A percentile compares a stretch with the other conserved stretches of the same genome.
Conservation (phyloP, 2,329 filamentous ascomycete genomes). For the Emmonsiellopsis sp. region DNA sequence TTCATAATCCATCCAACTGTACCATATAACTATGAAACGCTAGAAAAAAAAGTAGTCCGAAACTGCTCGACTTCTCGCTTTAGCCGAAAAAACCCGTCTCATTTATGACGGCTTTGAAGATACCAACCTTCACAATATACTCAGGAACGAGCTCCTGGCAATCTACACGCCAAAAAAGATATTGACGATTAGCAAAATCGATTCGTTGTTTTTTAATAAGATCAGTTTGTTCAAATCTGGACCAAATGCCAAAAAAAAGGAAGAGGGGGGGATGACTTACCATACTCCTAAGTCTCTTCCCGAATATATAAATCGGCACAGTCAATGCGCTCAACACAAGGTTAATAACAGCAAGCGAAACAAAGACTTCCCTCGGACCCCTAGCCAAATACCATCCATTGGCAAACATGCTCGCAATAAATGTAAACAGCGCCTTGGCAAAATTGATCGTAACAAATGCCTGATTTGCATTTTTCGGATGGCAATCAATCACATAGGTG, state of each 20-base stretch:
- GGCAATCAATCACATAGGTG: slow-evolving; percentile 35
- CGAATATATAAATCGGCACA: slow-evolving; percentile 21
- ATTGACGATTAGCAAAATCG: not conserved
- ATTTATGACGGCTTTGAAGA: not conserved
- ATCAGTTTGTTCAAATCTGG: not conserved
- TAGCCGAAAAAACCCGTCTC: not conserved
- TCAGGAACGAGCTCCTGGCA: not conserved
- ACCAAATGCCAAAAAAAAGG: no score
- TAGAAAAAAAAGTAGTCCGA: no score
- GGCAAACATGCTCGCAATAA: slow-evolving; percentile 18
- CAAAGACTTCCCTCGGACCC: slow-evolving; percentile 16
- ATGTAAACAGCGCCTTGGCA: slow-evolving; percentile 30
- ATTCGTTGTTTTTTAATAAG: not conserved
- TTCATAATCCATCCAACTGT: no score
- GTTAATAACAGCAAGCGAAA: slow-evolving; percentile 6
- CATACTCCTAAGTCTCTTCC: slow-evolving; percentile 23
- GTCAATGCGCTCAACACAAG: slow-evolving; percentile 12
- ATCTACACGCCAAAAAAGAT: not conserved
- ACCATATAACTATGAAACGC: no score
- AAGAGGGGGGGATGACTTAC: slow-evolving; percentile 10
- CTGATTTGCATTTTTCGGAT: slow-evolving; percentile 30
- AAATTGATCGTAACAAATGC: slow-evolving; percentile 37
- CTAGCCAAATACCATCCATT: slow-evolving; percentile 20
- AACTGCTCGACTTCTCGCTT: not conserved
- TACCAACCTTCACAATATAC: not conserved